Conservation (phyloP, 371 early-diverging fungal genomes). For the Mortierella sp. region DNA sequence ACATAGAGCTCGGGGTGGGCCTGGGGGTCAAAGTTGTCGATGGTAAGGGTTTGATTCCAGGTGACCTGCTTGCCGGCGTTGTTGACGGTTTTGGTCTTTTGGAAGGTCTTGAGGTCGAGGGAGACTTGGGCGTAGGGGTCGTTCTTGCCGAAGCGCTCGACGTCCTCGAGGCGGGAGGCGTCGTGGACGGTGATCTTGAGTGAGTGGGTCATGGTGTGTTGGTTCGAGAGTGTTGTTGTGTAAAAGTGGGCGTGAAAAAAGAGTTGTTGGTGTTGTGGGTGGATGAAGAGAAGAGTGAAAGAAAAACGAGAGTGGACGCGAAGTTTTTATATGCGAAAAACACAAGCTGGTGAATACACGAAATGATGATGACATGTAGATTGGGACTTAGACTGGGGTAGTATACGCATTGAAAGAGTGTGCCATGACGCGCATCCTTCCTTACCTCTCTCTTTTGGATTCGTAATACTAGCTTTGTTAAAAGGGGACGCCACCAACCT, state of each 20-base stretch:
- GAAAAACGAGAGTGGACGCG: not conserved
- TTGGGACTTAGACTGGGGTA: not conserved
- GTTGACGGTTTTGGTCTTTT: conserved; percentile 26
- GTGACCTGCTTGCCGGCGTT: conserved; percentile 30
- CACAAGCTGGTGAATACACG: not conserved
- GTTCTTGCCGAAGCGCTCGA: conserved; percentile 37
- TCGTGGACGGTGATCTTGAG: conserved; percentile 15
- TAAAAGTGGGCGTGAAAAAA: not conserved
- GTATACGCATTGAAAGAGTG: not conserved
- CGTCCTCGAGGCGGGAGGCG: conserved; percentile 17
- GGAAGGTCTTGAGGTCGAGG: conserved; percentile 11
- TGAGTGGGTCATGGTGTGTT: conserved; percentile 3
- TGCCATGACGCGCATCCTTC: no score
- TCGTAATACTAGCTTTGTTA: no score
- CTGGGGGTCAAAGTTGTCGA: conserved; percentile 13
- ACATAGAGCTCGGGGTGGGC: conserved; percentile 20
- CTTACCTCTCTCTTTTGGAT: no score
- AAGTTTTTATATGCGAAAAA: not conserved
- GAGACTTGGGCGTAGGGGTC: conserved; percentile 31
- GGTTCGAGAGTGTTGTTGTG: no score
- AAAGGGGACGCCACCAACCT: no score
- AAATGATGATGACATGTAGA: not conserved
- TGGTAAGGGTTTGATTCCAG: conserved; percentile 25
- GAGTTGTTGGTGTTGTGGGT: no score
- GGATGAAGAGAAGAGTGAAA: not conserved